Evolutionary conservation across 2,329 filamentous ascomycete genomes (phyloP), one percentile per base, ranked within the genome.

Genomic region (Epichloe gansuensis): DNA sequence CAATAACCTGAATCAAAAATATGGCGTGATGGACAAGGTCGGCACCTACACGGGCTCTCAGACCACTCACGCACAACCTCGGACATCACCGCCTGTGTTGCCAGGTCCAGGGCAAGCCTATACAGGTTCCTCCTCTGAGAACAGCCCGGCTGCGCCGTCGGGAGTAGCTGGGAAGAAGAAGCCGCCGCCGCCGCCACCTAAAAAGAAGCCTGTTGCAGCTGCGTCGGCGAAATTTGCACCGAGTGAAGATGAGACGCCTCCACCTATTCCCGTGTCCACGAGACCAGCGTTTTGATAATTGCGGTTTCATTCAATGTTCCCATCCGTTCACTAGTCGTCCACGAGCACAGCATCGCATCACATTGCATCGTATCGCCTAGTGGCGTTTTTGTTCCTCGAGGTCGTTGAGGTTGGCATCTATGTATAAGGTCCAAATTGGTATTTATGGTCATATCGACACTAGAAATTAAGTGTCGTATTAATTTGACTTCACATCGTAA

Each of bases 1-100:
- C 4, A 78, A 75, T 54, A 71, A 68, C 2, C 58, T 83, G 51
- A 78, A 81, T 51, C 75, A 82, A 60, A 83, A 80, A 61, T 84
- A 84, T 58, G 78, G 77, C 3, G 68, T 82, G 4, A 54, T 64
- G 38, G 65, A 71, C 40, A 71, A 66, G 56, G 58, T 69, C 4
- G 64, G 65, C 8, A 63, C 60, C 40, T 60, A 59, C 40, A 56
- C 58, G 4, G 56, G 54, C 51, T 39, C 15, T n/a, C 59, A 62
- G 38, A 39, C 47, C 6, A 51, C 55, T 31, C 45, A 41, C 5
- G 51, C 54, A 25, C 47, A 42, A 49, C 47, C 46, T 34, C 52
- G 31, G 23, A 40, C 45, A 13, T 35, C 45, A 17, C 49, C 52
- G 5, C 44, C 52, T 21, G 40, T 34, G 9, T 50, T 49, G n/a